Evolutionary conservation across 768 basidiomycete genomes (phyloP).

Genomic region (Leucosporidium creatinivorum): DNA sequence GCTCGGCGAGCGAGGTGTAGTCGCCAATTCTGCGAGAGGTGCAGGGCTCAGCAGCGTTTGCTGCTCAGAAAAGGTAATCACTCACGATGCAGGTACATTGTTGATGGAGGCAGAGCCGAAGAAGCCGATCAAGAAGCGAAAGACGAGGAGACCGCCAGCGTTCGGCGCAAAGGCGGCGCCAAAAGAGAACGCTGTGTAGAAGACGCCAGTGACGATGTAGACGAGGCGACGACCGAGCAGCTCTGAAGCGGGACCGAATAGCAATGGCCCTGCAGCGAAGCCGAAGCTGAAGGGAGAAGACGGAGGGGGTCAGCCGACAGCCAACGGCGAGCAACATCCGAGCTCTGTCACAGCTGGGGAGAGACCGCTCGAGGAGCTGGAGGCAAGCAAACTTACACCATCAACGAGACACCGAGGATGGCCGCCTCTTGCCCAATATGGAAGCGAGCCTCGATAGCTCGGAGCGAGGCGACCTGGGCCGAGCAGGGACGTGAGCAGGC

Average conservation of each 20-base stretch:
- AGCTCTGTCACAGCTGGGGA: no score
- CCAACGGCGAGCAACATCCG: no score
- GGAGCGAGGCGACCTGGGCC: constrained; percentile 2
- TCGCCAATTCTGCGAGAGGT: constrained; percentile 5
- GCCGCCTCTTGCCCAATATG: constrained; percentile 15
- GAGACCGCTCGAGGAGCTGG: no score
- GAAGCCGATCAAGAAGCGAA: constrained; percentile 44
- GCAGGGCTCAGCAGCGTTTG: not conserved
- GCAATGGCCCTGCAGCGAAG: constrained; percentile 40
- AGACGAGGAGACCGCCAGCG: constrained; percentile 43
- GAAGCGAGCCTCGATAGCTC: constrained; percentile 10
- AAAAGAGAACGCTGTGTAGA: constrained; percentile 42
- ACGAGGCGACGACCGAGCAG: constrained; percentile 42
- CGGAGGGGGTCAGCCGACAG: not conserved
- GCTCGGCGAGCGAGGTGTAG: constrained; percentile 7
- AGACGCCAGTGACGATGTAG: constrained; percentile 41
- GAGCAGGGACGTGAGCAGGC: not conserved
- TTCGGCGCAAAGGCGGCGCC: constrained; percentile 44
- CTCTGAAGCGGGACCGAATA: constrained; percentile 43
- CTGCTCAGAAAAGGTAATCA: constrained; percentile 32
- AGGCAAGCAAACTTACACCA: constrained; percentile 25
- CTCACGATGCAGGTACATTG: constrained; percentile 44
- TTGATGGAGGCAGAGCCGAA: constrained; percentile 45
- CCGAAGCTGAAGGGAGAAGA: not conserved
- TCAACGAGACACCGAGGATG: constrained; percentile 24